Percentiles rank a stretch among this genome's conserved stretches.
phyloP scores from a whole-genome alignment of 495 filamentous ascomycete genomes.

The Rostrohypoxylon terebratum region DNA sequence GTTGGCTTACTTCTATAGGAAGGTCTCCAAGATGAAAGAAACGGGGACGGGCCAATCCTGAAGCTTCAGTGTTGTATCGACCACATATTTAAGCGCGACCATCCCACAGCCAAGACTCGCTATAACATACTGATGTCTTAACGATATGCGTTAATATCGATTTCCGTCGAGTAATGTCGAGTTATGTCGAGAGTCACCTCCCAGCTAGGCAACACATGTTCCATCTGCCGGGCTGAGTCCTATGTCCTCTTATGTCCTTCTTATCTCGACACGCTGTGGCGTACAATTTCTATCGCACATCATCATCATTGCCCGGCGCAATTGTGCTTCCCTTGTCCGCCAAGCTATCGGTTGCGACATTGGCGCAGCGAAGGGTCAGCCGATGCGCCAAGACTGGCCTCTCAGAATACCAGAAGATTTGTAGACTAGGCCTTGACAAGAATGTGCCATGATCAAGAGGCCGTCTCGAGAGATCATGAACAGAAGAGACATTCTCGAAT shows the following conservation, averaged over 20 bases:
- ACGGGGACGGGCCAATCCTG: conserved; percentile 18
- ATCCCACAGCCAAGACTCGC: conserved; percentile 14
- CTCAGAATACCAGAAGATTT: conserved; percentile 24
- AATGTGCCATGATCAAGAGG: conserved; percentile 47
- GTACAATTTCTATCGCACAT: conserved; percentile 21
- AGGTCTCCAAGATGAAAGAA: conserved; percentile 38
- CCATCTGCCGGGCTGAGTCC: conserved; percentile 36
- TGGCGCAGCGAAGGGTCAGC: conserved; percentile 35
- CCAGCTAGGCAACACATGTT: conserved; percentile 8
- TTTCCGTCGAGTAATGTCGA: too few species aligned
- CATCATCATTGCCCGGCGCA: not conserved
- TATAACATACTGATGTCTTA: conserved; percentile 10
- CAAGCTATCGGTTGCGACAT: conserved; percentile 39
- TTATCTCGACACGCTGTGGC: conserved; percentile 29
- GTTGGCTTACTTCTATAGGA: conserved; percentile 48
- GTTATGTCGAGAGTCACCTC: not conserved
- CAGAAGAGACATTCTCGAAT: conserved; percentile 35
- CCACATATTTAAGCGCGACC: conserved; percentile 22
- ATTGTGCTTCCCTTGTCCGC: conserved; percentile 19
- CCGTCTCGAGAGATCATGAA: conserved; percentile 15
- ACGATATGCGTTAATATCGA: conserved; percentile 21
- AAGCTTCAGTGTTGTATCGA: conserved; percentile 18
- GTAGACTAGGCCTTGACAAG: conserved; percentile 48
- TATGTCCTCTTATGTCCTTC: not conserved
- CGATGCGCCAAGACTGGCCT: conserved; percentile 43